These are phyloP conservation scores for Colletotrichum sublineola DNA, from an alignment of 2,329 filamentous ascomycete genomes.

Conservation along the genomic window DNA sequence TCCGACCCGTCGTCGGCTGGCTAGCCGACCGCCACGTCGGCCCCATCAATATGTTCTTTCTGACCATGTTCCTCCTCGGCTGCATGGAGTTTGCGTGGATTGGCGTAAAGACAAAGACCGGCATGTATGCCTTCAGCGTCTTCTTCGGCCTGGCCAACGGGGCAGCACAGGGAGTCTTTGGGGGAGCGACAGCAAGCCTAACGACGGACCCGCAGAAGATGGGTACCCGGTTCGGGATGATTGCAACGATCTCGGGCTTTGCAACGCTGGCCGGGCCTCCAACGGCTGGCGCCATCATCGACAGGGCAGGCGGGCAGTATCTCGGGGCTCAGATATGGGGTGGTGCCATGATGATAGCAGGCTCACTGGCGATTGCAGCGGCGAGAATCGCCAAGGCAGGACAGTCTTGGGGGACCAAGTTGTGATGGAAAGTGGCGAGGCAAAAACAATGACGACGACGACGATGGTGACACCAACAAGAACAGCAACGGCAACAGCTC, in stretches of 20 bases:
- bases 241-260: constrained; percentile 57
- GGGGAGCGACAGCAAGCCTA: constrained; percentile 57
- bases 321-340: constrained; percentile 63
- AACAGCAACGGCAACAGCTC: neutral
- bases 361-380: constrained; percentile 49
- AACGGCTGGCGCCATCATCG: constrained; percentile 60
- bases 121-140: constrained; percentile 60
- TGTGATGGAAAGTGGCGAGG: constrained; percentile 44
- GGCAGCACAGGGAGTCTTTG: constrained; percentile 58
- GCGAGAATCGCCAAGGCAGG: constrained; percentile 54
- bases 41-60: constrained; percentile 67
- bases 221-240: constrained; percentile 62
- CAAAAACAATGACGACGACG: neutral
- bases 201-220: constrained; percentile 59
- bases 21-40: constrained; percentile 67
- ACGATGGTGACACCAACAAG: no score
- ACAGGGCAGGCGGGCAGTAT: constrained; percentile 55
- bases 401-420: constrained; percentile 52
- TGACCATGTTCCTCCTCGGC: constrained; percentile 59
- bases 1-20: constrained; percentile 65
- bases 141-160: constrained; percentile 61
- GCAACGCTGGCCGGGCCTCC: constrained; percentile 60
- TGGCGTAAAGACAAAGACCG: constrained; percentile 56
- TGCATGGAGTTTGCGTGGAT: constrained; percentile 69
- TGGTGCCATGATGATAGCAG: constrained; percentile 55